Evolutionary conservation across 2,329 filamentous ascomycete genomes (phyloP).

Genomic region (Corinectria fuckeliana): DNA sequence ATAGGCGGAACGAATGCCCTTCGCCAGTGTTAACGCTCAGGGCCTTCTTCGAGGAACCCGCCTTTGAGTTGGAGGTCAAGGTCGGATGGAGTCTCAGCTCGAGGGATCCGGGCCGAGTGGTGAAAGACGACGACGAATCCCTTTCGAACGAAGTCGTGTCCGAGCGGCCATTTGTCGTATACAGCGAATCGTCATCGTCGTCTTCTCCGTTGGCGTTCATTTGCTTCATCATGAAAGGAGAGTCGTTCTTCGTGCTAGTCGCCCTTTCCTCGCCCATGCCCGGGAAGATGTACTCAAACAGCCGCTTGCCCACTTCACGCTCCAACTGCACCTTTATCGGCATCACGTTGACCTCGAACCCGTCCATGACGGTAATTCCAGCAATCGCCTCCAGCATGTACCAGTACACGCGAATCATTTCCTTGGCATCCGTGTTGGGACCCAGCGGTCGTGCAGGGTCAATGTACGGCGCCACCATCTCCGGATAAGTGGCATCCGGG

Average conservation of each 20-base stretch:
- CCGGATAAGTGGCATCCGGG: constrained; percentile 88
- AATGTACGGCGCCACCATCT: constrained; percentile 91
- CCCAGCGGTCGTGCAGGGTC: constrained; percentile 65
- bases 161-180: constrained; percentile 47
- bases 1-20: constrained; percentile 59
- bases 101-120: constrained; percentile 73
- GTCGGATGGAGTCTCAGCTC: constrained; percentile 86
- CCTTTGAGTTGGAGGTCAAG: constrained; percentile 62
- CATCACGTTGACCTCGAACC: constrained; percentile 93
- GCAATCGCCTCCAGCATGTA: constrained; percentile 98
- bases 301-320: constrained; percentile 85
- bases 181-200: constrained; percentile 55
- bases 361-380: constrained; percentile 95
- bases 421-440: constrained; percentile 59
- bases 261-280: constrained; percentile 68
- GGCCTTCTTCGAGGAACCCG: constrained; percentile 52
- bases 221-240: constrained; percentile 63
- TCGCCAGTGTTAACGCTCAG: constrained; percentile 58
- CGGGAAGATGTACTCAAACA: constrained; percentile 98
- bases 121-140: constrained; percentile 55
- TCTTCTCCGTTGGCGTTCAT: constrained; percentile 47
- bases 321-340: constrained; percentile 95
- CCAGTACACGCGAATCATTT: constrained; percentile 96
- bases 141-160: constrained; percentile 50
- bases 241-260: constrained; percentile 60